These are phyloP conservation scores for Barbarea vulgaris DNA, from an alignment of 345 rosid genomes.

Conservation along the genomic window DNA sequence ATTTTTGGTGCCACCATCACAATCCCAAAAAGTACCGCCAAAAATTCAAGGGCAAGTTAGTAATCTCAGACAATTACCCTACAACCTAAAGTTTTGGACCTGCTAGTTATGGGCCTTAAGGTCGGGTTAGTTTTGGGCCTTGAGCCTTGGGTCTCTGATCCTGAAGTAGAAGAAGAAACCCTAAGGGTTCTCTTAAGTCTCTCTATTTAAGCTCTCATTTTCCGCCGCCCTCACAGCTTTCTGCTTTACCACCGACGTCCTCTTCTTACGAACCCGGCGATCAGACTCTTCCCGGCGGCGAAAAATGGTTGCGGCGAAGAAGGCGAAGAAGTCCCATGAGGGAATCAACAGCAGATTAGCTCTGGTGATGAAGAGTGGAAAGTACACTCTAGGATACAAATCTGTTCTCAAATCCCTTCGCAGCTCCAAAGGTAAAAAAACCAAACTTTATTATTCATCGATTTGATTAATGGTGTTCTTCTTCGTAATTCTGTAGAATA, in stretches of 20 bases:
- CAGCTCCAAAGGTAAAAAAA: conserved; percentile 57
- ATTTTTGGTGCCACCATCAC: conserved; percentile 12
- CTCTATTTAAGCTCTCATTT: conserved; percentile 27
- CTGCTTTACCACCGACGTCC: not conserved
- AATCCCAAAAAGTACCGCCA: conserved; percentile 38
- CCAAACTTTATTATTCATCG: conserved; percentile 3
- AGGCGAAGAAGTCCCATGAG: conserved; percentile 80
- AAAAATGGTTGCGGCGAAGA: conserved; percentile 40
- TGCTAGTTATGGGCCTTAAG: not conserved
- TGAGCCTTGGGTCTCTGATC: not conserved
- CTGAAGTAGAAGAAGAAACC: not conserved
- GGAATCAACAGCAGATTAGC: conserved; percentile 84
- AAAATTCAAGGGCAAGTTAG: not conserved
- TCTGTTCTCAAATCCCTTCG: conserved; percentile 72
- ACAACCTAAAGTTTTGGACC: not conserved
- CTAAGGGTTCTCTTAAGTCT: conserved; percentile 13
- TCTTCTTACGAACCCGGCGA: conserved; percentile 3
- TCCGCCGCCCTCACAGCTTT: conserved; percentile 2
- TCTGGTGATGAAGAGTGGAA: conserved; percentile 85
- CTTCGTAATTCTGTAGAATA: not conserved
- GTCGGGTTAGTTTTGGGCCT: not conserved
- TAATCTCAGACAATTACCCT: not conserved
- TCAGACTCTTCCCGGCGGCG: conserved; percentile 21
- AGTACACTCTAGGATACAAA: conserved; percentile 72
- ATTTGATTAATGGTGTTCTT: not conserved